These are phyloP conservation scores for Schoenoplectus triqueter DNA, from an alignment of 202 grass and related monocot species.

Conservation along the genomic window DNA sequence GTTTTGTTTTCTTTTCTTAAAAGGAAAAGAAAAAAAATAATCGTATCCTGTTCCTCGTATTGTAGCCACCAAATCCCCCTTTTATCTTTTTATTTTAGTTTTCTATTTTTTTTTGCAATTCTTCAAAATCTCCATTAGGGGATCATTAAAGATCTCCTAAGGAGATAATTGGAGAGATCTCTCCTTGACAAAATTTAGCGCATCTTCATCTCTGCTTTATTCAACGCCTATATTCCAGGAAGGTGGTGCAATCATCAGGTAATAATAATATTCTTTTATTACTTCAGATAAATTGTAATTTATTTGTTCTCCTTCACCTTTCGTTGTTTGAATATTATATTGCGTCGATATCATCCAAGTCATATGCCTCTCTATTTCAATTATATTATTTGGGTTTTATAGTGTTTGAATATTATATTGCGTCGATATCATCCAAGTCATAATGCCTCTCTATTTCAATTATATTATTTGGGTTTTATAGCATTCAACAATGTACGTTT, in stretches of 20 bases:
- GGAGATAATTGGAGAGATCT: conserved; percentile 22
- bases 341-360: conserved; percentile 7
- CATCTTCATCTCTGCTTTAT: not conserved
- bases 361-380: not conserved
- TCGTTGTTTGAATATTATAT: not conserved
- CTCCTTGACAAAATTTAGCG: not conserved
- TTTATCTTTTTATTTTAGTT: not conserved
- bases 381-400: not conserved
- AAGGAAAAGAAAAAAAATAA: not conserved
- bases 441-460: not conserved
- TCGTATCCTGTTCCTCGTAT: conserved; percentile 31
- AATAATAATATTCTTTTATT: not conserved
- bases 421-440: conserved; percentile 15
- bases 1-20: conserved; percentile 22
- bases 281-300: conserved; percentile 3
- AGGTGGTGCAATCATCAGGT: conserved; percentile 16
- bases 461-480: not conserved
- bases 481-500: conserved; percentile 18
- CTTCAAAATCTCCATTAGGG: conserved; percentile 42
- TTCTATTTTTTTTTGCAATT: conserved; percentile 13
- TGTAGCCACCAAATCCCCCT: conserved; percentile 13
- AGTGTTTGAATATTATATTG: not conserved
- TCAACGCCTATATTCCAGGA: not conserved
- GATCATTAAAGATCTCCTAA: conserved; percentile 9
- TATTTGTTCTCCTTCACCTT: not conserved